Conservation (phyloP, 1,284 basidiomycete genomes). For the Malassezia japonica region DNA sequence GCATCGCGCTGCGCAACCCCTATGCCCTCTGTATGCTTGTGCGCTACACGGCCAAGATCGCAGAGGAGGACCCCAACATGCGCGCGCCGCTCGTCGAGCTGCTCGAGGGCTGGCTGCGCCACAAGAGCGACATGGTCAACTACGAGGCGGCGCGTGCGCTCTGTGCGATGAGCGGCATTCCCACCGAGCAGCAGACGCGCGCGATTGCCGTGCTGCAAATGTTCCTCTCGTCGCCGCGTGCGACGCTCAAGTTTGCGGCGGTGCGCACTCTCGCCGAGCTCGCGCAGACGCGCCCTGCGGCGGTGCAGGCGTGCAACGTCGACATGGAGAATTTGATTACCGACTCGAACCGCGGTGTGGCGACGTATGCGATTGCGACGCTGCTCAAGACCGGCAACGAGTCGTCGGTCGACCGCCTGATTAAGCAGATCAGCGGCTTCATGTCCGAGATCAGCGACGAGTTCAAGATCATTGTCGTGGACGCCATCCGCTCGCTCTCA, state of each 20-base stretch:
- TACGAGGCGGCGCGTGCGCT: slow-evolving; percentile 95
- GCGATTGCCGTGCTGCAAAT: slow-evolving; percentile 56
- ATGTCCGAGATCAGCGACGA: slow-evolving; percentile 99
- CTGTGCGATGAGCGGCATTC: slow-evolving; percentile 83
- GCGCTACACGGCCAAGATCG: slow-evolving; percentile 90
- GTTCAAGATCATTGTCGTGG: slow-evolving; percentile 99
- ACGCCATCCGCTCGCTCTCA: slow-evolving; percentile 93
- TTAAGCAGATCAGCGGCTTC: slow-evolving; percentile 98
- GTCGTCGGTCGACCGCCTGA: slow-evolving; percentile 92
- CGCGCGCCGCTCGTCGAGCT: slow-evolving; percentile 67
- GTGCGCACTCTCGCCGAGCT: slow-evolving; percentile 79
- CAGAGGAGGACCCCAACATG: slow-evolving; percentile 76
- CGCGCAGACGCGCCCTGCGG: slow-evolving; percentile 68
- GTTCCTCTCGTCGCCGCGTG: slow-evolving; percentile 44
- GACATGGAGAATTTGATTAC: slow-evolving; percentile 97
- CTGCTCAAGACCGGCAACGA: slow-evolving; percentile 99
- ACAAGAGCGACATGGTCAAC: slow-evolving; percentile 99
- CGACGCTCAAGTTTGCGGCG: slow-evolving; percentile 87
- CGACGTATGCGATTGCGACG: slow-evolving; percentile 97
- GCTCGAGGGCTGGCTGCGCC: slow-evolving; percentile 86
- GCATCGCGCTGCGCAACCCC: slow-evolving; percentile 73
- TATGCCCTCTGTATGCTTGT: slow-evolving; percentile 99
- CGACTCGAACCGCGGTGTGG: slow-evolving; percentile 88
- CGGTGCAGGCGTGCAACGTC: slow-evolving; percentile 86
- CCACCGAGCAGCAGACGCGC: slow-evolving; percentile 66